phyloP scores from a whole-genome alignment of 495 filamentous ascomycete genomes.

The Lophiotrema nucula region DNA sequence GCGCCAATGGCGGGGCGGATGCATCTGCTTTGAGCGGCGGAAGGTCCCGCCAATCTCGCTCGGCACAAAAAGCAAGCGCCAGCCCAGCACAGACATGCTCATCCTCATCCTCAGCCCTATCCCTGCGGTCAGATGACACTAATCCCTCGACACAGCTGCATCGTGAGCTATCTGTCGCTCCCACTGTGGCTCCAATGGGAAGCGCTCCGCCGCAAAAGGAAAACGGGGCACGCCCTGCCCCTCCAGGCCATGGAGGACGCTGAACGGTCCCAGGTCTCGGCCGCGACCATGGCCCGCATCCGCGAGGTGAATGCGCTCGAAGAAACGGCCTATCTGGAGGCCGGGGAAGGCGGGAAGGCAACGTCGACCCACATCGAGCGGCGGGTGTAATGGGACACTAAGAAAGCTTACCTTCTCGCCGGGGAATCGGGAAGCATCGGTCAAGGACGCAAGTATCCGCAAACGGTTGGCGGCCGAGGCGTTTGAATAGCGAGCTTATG shows the following conservation, averaged over 20 bases:
- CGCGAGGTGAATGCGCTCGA: not conserved
- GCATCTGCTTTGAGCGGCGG: not conserved
- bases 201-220: conserved; percentile 6
- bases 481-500: too few species aligned
- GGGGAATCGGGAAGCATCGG: conserved; percentile 14
- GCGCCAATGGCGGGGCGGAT: not conserved
- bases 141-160: not conserved
- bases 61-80: not conserved
- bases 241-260: conserved; percentile 8
- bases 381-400: conserved; percentile 2
- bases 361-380: conserved; percentile 1
- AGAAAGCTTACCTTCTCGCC: conserved; percentile 5
- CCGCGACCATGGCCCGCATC: conserved; percentile 9
- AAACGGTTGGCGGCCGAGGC: too few species aligned
- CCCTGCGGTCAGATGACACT: not conserved
- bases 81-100: too few species aligned
- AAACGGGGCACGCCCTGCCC: conserved; percentile 16
- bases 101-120: not conserved
- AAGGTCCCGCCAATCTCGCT: not conserved
- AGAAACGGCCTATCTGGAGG: not conserved
- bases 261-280: conserved; percentile 8
- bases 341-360: conserved; percentile 16
- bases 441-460: too few species aligned
- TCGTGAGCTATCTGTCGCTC: conserved; percentile 8
- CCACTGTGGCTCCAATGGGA: conserved; percentile 11